Conservation (phyloP, 2,329 filamentous ascomycete genomes). For the Magnaporthales sp. region DNA sequence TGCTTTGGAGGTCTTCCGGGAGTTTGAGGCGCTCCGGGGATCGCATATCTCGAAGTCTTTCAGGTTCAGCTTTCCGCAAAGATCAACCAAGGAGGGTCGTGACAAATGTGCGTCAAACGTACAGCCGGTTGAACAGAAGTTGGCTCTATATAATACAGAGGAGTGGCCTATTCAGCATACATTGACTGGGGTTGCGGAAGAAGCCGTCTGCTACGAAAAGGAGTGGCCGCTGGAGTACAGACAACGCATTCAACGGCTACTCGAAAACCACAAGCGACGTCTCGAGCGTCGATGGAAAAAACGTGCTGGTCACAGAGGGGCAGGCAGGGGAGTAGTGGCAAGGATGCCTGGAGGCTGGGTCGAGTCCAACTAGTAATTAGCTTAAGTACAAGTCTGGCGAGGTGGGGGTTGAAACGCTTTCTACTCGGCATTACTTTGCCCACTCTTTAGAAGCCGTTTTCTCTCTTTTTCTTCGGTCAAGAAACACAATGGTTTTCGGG, state of each 20-base stretch:
- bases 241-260: neutral
- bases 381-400: neutral
- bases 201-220: neutral
- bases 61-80: neutral
- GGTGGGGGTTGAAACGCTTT: neutral
- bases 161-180: neutral
- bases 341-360: constrained; percentile 1
- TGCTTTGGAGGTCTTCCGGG: neutral
- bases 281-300: neutral
- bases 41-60: neutral
- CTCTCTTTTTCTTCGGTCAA: neutral
- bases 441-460: no score
- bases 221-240: neutral
- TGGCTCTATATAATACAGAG: neutral
- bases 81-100: neutral
- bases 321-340: neutral
- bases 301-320: neutral
- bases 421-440: neutral
- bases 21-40: neutral
- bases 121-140: neutral
- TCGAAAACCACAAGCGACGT: neutral
- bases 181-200: neutral
- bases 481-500: neutral
- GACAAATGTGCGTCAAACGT: no score
- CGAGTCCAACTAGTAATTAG: neutral